These are phyloP conservation scores for Pelagomonas calceolata DNA, from an alignment of 108 stramenopile species.

Conservation along the genomic window DNA sequence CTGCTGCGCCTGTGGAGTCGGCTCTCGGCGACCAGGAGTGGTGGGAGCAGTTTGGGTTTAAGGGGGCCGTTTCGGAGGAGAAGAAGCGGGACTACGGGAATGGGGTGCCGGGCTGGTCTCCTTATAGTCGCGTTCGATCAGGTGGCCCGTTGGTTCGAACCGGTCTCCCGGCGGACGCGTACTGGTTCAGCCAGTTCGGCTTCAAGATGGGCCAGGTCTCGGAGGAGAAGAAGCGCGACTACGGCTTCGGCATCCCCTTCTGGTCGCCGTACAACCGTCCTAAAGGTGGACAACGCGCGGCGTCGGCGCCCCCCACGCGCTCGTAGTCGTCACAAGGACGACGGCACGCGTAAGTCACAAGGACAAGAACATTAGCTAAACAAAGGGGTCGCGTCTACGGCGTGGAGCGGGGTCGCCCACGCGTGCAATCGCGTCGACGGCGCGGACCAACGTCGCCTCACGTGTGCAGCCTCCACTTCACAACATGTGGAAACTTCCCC, in stretches of 20 bases:
- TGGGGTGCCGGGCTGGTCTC: constrained; percentile 11
- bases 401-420: too few species aligned
- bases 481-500: too few species aligned
- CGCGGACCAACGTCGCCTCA: too few species aligned
- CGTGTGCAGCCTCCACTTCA: too few species aligned
- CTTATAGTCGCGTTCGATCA: neutral
- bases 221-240: constrained; percentile 7
- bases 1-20: too few species aligned
- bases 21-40: neutral
- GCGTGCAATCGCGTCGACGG: too few species aligned
- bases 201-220: neutral
- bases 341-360: too few species aligned
- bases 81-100: constrained; percentile 13
- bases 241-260: constrained; percentile 11
- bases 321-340: too few species aligned
- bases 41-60: neutral
- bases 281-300: too few species aligned
- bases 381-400: too few species aligned
- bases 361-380: too few species aligned
- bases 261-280: constrained; percentile 9
- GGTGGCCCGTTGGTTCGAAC: neutral
- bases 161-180: neutral
- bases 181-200: neutral
- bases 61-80: constrained; percentile 2
- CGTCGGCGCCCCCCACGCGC: too few species aligned